Evolutionary conservation across 2,329 filamentous ascomycete species (phyloP).

Genomic region (Pezicula carpinea): DNA sequence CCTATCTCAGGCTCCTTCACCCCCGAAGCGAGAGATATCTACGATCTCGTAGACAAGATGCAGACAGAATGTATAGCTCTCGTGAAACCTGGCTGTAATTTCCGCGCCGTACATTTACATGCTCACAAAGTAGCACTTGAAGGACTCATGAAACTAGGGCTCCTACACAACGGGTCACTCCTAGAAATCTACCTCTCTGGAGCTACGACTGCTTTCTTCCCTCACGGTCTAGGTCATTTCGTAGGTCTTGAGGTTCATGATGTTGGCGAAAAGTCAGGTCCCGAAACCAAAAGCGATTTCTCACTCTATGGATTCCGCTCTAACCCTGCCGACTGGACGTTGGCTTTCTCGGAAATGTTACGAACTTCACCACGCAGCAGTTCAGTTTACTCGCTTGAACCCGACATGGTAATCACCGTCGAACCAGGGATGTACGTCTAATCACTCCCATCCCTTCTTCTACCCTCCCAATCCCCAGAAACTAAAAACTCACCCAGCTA

Average conservation of each 20-base stretch:
- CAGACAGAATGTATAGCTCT: slow-evolving; percentile 68
- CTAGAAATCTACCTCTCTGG: slow-evolving; percentile 49
- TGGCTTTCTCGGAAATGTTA: slow-evolving; percentile 13
- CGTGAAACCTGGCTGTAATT: slow-evolving; percentile 65
- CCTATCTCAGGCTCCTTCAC: slow-evolving; percentile 70
- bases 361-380: slow-evolving; percentile 2
- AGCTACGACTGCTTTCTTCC: slow-evolving; percentile 59
- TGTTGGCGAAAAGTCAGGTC: slow-evolving; percentile 37
- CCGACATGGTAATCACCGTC: slow-evolving; percentile 70
- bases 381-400: slow-evolving; percentile 33
- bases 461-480: not conserved
- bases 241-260: slow-evolving; percentile 64
- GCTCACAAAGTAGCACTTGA: slow-evolving; percentile 69
- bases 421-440: slow-evolving; percentile 66
- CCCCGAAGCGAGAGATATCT: slow-evolving; percentile 65
- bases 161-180: slow-evolving; percentile 59
- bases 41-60: slow-evolving; percentile 76
- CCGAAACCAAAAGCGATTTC: slow-evolving; percentile 17
- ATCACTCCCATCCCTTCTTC: not conserved
- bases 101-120: slow-evolving; percentile 66
- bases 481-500: slow-evolving; percentile 43
- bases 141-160: slow-evolving; percentile 66
- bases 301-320: slow-evolving; percentile 18
- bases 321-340: slow-evolving; percentile 7
- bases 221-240: slow-evolving; percentile 61